Conservation (phyloP, 2,329 filamentous ascomycete species). For the Trichoderma sp. region DNA sequence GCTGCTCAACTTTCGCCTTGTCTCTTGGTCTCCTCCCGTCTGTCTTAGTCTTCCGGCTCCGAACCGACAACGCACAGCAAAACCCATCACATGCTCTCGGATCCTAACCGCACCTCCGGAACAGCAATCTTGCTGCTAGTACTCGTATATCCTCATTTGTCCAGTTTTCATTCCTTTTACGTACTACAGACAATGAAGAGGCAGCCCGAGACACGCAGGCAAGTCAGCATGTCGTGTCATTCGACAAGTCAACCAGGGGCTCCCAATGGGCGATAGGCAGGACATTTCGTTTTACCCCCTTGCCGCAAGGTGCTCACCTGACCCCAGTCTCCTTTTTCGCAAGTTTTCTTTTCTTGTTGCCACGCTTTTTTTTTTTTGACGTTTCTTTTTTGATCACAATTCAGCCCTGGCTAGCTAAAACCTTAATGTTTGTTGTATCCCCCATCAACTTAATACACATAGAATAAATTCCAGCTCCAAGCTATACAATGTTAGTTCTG, state of each 20-base stretch:
- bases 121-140: background rate
- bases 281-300: background rate
- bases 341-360: background rate
- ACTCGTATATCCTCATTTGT: background rate
- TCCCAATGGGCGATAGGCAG: background rate
- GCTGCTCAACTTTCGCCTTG: background rate
- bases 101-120: background rate
- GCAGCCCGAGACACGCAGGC: background rate
- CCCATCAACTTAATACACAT: background rate
- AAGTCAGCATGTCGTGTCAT: slow-evolving; percentile 4
- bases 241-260: background rate
- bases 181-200: background rate
- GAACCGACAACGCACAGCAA: background rate
- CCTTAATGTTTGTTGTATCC: background rate
- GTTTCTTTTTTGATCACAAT: background rate
- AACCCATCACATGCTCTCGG: background rate
- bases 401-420: slow-evolving; percentile 4
- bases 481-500: background rate
- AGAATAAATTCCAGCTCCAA: background rate
- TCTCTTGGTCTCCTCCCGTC: background rate
- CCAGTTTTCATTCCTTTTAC: background rate
- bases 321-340: background rate
- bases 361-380: background rate
- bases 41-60: background rate
- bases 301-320: slow-evolving; percentile 9